Evolutionary conservation across 257 asterid genomes (phyloP).

Genomic region (Misopates orontium): DNA sequence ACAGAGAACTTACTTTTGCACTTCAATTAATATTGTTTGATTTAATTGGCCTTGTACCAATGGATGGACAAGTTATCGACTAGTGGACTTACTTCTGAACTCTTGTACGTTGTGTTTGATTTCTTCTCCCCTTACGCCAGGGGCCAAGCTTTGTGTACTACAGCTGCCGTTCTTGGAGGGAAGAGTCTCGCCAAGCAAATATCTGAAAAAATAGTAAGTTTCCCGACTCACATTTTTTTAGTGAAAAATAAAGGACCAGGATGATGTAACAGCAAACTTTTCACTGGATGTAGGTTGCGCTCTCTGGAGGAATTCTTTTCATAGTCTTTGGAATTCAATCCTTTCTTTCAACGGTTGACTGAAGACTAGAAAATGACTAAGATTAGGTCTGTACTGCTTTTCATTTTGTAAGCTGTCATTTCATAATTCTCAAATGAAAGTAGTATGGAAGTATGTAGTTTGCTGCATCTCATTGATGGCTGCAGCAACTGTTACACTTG

Average conservation of each 20-base stretch:
- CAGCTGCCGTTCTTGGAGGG: conserved; percentile 96
- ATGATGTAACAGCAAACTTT: conserved; percentile 20
- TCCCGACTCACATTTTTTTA: conserved; percentile 11
- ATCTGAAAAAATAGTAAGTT: conserved; percentile 81
- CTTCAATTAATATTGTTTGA: no score
- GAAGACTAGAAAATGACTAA: conserved; percentile 26
- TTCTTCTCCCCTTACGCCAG: conserved; percentile 47
- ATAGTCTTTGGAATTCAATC: conserved; percentile 93
- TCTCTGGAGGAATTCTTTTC: conserved; percentile 89
- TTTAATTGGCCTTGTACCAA: conserved; percentile 47
- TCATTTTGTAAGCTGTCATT: conserved; percentile 6
- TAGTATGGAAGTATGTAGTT: not conserved
- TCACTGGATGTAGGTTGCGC: conserved; percentile 59
- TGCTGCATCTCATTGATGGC: no score
- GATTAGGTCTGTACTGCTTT: conserved; percentile 35
- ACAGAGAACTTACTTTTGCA: no score
- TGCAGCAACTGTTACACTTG: no score
- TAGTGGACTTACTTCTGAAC: no score
- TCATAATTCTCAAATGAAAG: not conserved
- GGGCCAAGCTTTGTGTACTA: conserved; percentile 93
- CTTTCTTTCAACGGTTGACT: conserved; percentile 60
- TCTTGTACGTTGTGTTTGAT: not conserved
- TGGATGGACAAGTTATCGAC: conserved; percentile 73
- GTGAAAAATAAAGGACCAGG: not conserved
- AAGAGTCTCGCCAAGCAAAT: conserved; percentile 87